A percentile compares a stretch with the other conserved stretches of the same genome.
These are phyloP conservation scores for Ophiocordyceps sinensis DNA, from an alignment of 2,329 filamentous ascomycete species.

Conservation along the genomic window DNA sequence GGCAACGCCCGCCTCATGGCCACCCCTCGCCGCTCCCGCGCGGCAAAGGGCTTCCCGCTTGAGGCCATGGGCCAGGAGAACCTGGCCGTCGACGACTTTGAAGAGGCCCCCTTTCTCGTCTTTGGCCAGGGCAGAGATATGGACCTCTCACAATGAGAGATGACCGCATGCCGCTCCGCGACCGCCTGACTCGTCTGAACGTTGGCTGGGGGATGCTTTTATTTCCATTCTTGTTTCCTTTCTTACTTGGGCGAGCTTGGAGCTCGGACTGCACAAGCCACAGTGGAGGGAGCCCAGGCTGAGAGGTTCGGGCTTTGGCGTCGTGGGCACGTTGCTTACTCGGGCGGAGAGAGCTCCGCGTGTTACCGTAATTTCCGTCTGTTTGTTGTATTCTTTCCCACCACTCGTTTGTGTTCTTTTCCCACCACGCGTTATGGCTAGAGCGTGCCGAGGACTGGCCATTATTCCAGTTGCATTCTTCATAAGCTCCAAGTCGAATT, in stretches of 20 bases:
- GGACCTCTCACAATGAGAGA: slow-evolving; percentile 11
- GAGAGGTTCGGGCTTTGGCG: no score
- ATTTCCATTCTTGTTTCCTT: neutral
- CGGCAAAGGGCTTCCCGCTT: slow-evolving; percentile 8
- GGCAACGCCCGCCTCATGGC: slow-evolving; percentile 32
- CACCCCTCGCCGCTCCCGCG: slow-evolving; percentile 23
- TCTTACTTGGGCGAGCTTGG: neutral
- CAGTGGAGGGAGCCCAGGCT: no score
- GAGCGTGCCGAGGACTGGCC: no score
- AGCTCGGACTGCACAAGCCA: no score
- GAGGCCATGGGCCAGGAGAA: slow-evolving; percentile 30
- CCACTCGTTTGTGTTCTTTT: no score
- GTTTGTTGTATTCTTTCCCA: no score
- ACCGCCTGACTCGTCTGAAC: neutral
- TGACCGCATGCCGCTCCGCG: neutral
- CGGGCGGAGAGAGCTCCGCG: no score
- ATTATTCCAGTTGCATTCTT: no score
- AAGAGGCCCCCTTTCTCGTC: slow-evolving; percentile 53
- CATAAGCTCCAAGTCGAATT: no score
- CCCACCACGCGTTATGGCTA: no score
- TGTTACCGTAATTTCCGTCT: no score
- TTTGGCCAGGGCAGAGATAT: slow-evolving; percentile 27
- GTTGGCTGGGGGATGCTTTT: neutral
- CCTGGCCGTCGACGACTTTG: slow-evolving; percentile 39
- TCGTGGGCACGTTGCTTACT: no score